A percentile compares a stretch with the other conserved stretches of the same genome.
Evolutionary conservation across 768 basidiomycete genomes (phyloP).

Genomic region (Lactarius sanguifluus): DNA sequence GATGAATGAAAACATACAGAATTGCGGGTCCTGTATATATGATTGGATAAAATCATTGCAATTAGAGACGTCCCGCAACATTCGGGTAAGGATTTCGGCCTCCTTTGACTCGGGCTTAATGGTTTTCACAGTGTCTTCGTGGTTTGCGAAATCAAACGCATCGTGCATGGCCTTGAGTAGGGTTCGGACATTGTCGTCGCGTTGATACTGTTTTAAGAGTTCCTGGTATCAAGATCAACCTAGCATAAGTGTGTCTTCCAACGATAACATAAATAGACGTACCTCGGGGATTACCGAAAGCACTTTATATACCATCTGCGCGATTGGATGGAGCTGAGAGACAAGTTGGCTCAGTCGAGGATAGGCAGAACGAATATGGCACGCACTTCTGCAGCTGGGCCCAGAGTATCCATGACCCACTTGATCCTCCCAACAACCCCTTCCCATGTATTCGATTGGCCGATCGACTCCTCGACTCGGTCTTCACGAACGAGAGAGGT

Average conservation of each 20-base stretch:
- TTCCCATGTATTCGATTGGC: neutral
- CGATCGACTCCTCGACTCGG: neutral
- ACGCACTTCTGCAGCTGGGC: neutral
- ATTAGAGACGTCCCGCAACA: neutral
- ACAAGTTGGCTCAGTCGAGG: neutral
- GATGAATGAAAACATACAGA: neutral
- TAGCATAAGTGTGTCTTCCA: neutral
- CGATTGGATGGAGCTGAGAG: neutral
- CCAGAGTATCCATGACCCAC: neutral
- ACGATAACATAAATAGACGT: neutral
- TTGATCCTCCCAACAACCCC: neutral
- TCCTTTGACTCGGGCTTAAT: neutral
- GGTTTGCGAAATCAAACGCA: neutral
- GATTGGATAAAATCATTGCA: neutral
- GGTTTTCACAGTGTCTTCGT: neutral
- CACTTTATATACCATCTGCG: neutral
- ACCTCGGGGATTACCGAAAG: neutral
- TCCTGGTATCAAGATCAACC: neutral
- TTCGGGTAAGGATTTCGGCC: neutral
- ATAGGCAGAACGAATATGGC: neutral
- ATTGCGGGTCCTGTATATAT: neutral
- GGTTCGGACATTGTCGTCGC: neutral
- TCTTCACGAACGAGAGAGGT: neutral
- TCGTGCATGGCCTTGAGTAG: neutral
- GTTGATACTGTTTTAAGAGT: neutral